phyloP scores from a whole-genome alignment of 441 rosid species.

The Croton setiger region DNA sequence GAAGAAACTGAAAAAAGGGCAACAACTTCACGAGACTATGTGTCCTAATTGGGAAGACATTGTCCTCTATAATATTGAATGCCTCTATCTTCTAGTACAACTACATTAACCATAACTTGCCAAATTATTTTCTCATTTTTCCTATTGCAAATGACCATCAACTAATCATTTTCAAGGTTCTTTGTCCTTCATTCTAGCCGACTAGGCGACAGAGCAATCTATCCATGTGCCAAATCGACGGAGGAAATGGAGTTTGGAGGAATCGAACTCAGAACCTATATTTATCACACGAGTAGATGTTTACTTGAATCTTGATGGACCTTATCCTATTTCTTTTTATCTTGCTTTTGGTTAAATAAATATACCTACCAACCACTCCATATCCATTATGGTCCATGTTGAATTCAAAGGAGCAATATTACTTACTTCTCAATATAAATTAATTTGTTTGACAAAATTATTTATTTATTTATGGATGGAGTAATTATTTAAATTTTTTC shows the following conservation, averaged over 20 bases:
- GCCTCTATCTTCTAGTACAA: constrained; percentile 18
- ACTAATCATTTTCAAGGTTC: neutral
- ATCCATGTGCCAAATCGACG: no score
- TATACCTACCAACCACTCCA: neutral
- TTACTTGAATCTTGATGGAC: neutral
- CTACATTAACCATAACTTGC: neutral
- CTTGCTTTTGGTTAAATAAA: neutral
- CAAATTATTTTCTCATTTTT: neutral
- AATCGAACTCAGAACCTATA: neutral
- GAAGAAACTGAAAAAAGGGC: neutral
- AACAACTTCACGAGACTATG: constrained; percentile 21
- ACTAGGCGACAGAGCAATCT: no score
- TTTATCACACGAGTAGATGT: neutral
- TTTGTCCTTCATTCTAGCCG: neutral
- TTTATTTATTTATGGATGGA: no score
- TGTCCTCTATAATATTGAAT: constrained; percentile 21
- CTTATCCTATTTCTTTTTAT: neutral
- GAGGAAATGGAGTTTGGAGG: no score
- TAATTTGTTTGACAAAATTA: no score
- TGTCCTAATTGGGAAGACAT: constrained; percentile 12
- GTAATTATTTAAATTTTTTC: no score
- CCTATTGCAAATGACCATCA: neutral
- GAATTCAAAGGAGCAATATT: neutral
- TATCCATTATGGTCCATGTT: neutral
- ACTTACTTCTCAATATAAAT: no score